These are phyloP conservation scores for Aspergillus diversus DNA, from an alignment of 495 filamentous ascomycete genomes.

Conservation along the genomic window DNA sequence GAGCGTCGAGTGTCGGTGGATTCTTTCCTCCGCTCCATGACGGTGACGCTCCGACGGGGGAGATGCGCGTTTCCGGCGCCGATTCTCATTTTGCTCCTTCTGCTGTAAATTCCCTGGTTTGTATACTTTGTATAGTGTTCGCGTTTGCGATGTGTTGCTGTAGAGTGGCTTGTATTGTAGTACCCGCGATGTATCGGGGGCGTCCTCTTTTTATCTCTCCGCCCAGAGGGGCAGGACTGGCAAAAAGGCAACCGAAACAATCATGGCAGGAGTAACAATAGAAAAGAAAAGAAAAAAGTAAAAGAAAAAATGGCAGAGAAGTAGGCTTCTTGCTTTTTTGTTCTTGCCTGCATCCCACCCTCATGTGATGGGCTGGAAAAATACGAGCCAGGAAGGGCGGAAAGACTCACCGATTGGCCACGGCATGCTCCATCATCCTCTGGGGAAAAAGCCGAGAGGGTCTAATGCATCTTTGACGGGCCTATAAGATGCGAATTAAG, in stretches of 20 bases:
- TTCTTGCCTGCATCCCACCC: background rate
- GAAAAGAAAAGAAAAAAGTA: background rate
- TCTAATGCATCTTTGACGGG: background rate
- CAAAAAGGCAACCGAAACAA: no score
- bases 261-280: no score
- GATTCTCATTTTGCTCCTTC: no score
- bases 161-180: no score
- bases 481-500: background rate
- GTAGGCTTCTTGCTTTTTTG: background rate
- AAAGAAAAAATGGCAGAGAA: background rate
- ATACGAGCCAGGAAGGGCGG: background rate
- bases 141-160: no score
- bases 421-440: background rate
- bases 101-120: no score
- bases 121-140: no score
- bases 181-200: no score
- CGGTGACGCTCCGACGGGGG: background rate
- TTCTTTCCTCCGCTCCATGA: background rate
- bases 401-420: background rate
- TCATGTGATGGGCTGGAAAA: background rate
- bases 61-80: no score
- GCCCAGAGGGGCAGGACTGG: no score
- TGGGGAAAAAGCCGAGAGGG: background rate
- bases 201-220: no score
- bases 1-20: background rate